Base-by-base conservation (phyloP, 2,329 filamentous ascomycete genomes). In the Pyrenochaeta sp. region DNA sequence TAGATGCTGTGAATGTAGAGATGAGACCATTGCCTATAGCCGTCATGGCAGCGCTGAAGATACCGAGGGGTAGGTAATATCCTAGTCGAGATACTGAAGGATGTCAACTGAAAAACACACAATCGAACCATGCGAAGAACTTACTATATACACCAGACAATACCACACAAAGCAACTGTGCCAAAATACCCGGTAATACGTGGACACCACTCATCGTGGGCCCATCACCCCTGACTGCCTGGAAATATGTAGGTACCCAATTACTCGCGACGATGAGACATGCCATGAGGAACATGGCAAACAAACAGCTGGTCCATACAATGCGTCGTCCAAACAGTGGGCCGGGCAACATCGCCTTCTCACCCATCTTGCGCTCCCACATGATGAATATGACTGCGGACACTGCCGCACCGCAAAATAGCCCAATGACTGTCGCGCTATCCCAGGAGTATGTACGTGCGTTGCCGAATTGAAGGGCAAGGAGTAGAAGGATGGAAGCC, bases 11-110 rank as follows among this genome's bases (percentile, higher is more conserved):
- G 35, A 74, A 70, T 5, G 71, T 75, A 1, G 72, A 66, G 3
- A 77, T 45, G 1, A 78, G 63, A 3, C 73, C 75, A 6, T 67
- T 64, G 10, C 72, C 74, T 22, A 76, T 65, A 2, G 72, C 53
- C 41, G 68, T 64, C 8, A 74, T 28, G 1, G 55, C 48, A 11
- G 54, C 55, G 3, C 70, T 60, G 1, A 51, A 44, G 1, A 74
- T 18, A 2, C 61, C 53, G 55, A 56, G 67, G 2, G 64, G 66
- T 8, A 64, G 54, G 32, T 68, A 68, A 24, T 60, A 68, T 0
- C 66, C 61, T 9, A 55, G 21, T 6, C 41, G 48, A 1, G 50
- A 48, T 8, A 63, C 59, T 61, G 13, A 5, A 17, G 17, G 1
- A 4, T 4, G 8, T 60, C 11, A 60, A 45, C n/a, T 20, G 11